Percentiles rank a stretch among this genome's conserved stretches.
phyloP scores from a whole-genome alignment of 768 basidiomycete species.

The Boletus rex-veris region DNA sequence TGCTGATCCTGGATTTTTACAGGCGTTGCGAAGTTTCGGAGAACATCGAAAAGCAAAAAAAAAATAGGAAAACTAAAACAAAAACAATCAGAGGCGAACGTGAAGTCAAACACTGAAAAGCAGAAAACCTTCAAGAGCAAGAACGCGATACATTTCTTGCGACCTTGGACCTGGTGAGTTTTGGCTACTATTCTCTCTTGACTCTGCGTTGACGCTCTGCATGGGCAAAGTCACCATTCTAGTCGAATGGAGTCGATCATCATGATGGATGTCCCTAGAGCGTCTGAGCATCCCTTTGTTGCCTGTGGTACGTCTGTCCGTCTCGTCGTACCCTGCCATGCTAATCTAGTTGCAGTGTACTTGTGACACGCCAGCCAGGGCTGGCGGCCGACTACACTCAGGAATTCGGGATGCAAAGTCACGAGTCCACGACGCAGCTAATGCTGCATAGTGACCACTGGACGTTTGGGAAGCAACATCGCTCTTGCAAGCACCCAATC shows the following conservation, averaged over 20 bases:
- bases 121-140: neutral
- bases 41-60: neutral
- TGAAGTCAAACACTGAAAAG: neutral
- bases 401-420: too few species aligned
- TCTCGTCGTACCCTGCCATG: too few species aligned
- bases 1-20: too few species aligned
- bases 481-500: too few species aligned
- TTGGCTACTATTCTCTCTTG: neutral
- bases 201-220: neutral
- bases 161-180: neutral
- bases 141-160: neutral
- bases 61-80: neutral
- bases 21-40: too few species aligned
- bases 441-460: too few species aligned
- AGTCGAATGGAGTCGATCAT: neutral
- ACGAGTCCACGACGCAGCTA: too few species aligned
- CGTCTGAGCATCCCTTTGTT: neutral
- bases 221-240: neutral
- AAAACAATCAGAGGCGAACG: neutral
- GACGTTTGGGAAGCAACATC: too few species aligned
- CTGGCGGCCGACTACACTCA: too few species aligned
- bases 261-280: conserved; percentile 1
- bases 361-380: too few species aligned
- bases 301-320: conserved; percentile 4
- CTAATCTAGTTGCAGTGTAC: too few species aligned